A percentile compares a stretch with the other conserved stretches of the same genome.
phyloP scores from a whole-genome alignment of 2,329 filamentous ascomycete genomes.

The Plectosphaerella sp. region DNA sequence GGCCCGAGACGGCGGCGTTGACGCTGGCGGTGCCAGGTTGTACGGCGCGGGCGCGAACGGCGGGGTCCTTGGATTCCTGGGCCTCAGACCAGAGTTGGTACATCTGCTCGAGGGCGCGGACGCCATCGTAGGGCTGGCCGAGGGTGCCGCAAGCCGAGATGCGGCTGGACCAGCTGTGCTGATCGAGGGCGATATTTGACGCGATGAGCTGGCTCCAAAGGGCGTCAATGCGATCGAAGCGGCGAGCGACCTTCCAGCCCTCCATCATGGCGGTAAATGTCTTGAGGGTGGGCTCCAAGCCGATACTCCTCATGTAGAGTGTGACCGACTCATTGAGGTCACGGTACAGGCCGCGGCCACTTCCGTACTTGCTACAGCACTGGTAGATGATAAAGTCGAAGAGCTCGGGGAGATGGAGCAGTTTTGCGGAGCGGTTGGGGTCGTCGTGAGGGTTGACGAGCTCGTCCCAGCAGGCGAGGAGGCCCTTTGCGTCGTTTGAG shows the following conservation, averaged over 20 bases:
- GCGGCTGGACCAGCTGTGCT: conserved; percentile 63
- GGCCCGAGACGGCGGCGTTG: conserved; percentile 64
- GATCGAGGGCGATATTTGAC: conserved; percentile 58
- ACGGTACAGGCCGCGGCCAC: background rate
- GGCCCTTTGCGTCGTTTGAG: conserved; percentile 1
- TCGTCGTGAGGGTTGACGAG: conserved; percentile 20
- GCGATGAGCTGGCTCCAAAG: conserved; percentile 63
- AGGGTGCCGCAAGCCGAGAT: conserved; percentile 61
- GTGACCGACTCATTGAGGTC: conserved; percentile 20
- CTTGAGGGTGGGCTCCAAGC: conserved; percentile 53
- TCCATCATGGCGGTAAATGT: conserved; percentile 73
- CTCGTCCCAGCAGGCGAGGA: conserved; percentile 22
- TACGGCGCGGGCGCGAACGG: conserved; percentile 29
- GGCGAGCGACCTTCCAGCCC: conserved; percentile 59
- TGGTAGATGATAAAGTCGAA: conserved; percentile 36
- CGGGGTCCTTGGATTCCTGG: conserved; percentile 18
- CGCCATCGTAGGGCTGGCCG: conserved; percentile 48
- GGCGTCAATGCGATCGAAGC: conserved; percentile 54
- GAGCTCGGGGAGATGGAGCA: conserved; percentile 27
- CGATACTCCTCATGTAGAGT: conserved; percentile 38
- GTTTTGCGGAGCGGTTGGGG: conserved; percentile 16
- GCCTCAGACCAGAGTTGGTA: conserved; percentile 50
- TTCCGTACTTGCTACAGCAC: conserved; percentile 22
- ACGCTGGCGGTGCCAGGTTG: conserved; percentile 60
- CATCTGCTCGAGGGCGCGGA: conserved; percentile 65